Evolutionary conservation across 2,329 filamentous ascomycete species (phyloP), one percentile per base, ranked within the genome.

Genomic region (Fusarium foetens): DNA sequence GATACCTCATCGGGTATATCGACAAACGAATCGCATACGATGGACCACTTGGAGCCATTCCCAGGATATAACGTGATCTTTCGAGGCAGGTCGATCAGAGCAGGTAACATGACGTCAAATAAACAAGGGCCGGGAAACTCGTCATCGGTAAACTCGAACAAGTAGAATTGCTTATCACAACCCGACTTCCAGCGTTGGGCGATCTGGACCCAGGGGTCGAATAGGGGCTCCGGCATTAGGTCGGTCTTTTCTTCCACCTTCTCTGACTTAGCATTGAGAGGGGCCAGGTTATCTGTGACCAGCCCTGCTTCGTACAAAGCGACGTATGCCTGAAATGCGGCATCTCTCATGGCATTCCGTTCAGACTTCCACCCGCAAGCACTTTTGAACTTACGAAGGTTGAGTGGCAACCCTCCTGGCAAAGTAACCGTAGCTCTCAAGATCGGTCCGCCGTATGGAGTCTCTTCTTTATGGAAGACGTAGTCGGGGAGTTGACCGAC

Each of bases 311-410:
- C 75, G 77, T 95, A 90, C 0, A 98, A 84, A 9, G 85, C 85
- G 27, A 88, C 81, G 77, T 95, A 97, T 2, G 94, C 93, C 76
- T 93, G 89, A 68, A 97, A 96, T 0, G 94, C 92, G 2, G 92
- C 94, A 80, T 98, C 95, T 77, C 92, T 94, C 73, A 86, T 90
- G 0, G 94, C 94, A 73, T 89, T 90, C 63, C 86, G 88, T 76
- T 96, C 91, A 0, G 90, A 93, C 16, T 73, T 80, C 94, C 94
- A 98, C n/a, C 79, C 52, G 1, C 45, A 63, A 16, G 69, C 61
- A 21, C 80, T 76, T 1, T 71, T 36, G 8, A 75, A 64, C 9
- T 63, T 70, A 5, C 82, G 77, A 14, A 82, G 71, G 70, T 39
- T 78, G 70, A 33, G 80, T n/a, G 93, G 87, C 2, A 98, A 83